Conservation (phyloP, 306 rosid species). For the Leucaena leucocephala region DNA sequence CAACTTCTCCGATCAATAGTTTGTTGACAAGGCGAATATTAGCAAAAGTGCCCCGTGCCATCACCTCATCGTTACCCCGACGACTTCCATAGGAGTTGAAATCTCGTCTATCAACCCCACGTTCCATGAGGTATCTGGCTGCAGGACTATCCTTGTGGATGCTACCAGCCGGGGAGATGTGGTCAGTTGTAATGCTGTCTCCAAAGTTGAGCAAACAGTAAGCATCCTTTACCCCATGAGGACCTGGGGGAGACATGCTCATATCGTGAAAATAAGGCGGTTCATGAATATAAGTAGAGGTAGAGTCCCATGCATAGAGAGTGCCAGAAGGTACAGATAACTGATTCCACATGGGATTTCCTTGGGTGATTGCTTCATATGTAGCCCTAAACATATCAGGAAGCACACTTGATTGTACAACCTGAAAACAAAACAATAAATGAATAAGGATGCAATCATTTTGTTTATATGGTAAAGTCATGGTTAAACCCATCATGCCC, state of each 20-base stretch:
- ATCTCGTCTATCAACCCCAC: constrained; percentile 88
- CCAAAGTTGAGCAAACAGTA: constrained; percentile 96
- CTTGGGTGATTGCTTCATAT: constrained; percentile 87
- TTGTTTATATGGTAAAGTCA: constrained; percentile 19
- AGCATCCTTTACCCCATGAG: constrained; percentile 80
- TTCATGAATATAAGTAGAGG: constrained; percentile 87
- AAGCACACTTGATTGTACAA: constrained; percentile 89
- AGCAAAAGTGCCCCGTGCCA: constrained; percentile 96
- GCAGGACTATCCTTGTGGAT: constrained; percentile 96
- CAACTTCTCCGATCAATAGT: constrained; percentile 90
- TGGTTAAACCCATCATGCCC: constrained; percentile 32
- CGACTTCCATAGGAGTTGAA: constrained; percentile 98
- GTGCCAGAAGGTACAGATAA: constrained; percentile 84
- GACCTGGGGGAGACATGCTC: constrained; percentile 96
- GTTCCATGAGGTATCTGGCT: constrained; percentile 85
- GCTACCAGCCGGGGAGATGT: constrained; percentile 99
- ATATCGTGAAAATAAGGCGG: constrained; percentile 88
- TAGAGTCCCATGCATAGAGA: constrained; percentile 87
- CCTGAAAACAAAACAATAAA: constrained; percentile 54
- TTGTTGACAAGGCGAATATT: constrained; percentile 92
- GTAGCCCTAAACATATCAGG: constrained; percentile 93
- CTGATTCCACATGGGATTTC: constrained; percentile 91
- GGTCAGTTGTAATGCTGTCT: constrained; percentile 96
- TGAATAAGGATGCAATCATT: constrained; percentile 16
- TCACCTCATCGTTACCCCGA: constrained; percentile 92